Base-by-base conservation (phyloP, 495 filamentous ascomycete species). In the Choiromyces venosus region DNA sequence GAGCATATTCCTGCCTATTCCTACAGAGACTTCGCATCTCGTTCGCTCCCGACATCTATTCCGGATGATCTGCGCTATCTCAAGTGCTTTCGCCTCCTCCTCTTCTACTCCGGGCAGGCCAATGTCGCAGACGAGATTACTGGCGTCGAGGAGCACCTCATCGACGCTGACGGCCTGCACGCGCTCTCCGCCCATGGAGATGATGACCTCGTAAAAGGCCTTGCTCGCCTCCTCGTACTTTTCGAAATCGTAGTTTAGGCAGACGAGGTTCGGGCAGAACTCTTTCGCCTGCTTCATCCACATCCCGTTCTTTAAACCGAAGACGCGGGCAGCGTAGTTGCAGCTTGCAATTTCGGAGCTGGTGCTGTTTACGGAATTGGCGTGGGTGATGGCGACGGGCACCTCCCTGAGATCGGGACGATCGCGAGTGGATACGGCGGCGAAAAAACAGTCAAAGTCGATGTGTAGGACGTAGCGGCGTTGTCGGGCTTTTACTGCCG, bases 371-470 rank as follows among this genome's bases (percentile, higher is more conserved):
- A 71, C 72, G 0, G 94, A 94, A 37, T 85, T 86, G 29, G 94
- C 90, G 81, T 99, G 95, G 29, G 95, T 93, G 46, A 99, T 90
- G 14, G 92, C 94, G 42, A 92, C 91, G 2, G 95, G 95, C 76
- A 94, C 96, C 35, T 93, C 90, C 37, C 84, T 82, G 40, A 89
- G 91, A 37, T 95, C 89, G 0, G 94, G 93, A 74, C 94, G 94
- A 56, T 87, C 85, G 14, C 67, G 77, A 25, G 94, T 86, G 0
- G 94, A 96, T 1, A 98, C 93, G 0, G 95, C 92, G 52, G 93
- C 96, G 82, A 99, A 99, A 83, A 99, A 99, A 81, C 91, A 93
- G 82, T 99, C 95, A 79, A 98, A 98, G 79, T 99, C 95, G 39
- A 98, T 92, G 80, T 99, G 95, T 75, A 99, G 87, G 66, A 99